Percentiles rank a stretch among this genome's conserved stretches.
Conservation (phyloP, 768 basidiomycete genomes). For the Russula sp. region DNA sequence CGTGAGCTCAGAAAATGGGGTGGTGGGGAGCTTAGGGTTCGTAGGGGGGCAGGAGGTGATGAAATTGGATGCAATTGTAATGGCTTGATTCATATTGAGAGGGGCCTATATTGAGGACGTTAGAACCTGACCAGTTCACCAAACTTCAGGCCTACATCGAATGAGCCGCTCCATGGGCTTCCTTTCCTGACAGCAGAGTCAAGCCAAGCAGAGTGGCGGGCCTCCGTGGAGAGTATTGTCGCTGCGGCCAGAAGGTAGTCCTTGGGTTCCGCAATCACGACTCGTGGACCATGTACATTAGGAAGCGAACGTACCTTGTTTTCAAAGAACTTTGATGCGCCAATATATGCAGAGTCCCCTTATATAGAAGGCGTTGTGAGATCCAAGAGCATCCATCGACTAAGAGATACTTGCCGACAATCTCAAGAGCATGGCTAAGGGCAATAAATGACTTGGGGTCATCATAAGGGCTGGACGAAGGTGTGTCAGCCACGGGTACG, state of each 20-base stretch:
- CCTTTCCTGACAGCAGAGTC: conserved; percentile 42
- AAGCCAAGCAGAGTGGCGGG: conserved; percentile 62
- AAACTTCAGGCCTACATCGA: conserved; percentile 35
- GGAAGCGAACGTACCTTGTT: conserved; percentile 35
- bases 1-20: conserved; percentile 46
- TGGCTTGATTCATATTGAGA: conserved; percentile 37
- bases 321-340: conserved; percentile 44
- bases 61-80: conserved; percentile 39
- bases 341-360: conserved; percentile 47
- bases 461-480: conserved; percentile 36
- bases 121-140: conserved; percentile 30
- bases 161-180: conserved; percentile 52
- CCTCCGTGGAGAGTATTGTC: conserved; percentile 52
- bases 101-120: conserved; percentile 34
- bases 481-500: neutral
- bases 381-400: neutral
- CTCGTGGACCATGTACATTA: conserved; percentile 23
- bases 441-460: conserved; percentile 45
- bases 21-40: conserved; percentile 46
- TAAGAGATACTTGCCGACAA: conserved; percentile 33
- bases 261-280: conserved; percentile 18
- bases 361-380: neutral
- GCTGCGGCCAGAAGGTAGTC: conserved; percentile 49
- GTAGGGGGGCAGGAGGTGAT: conserved; percentile 47
- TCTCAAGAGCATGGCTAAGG: conserved; percentile 48